A percentile compares a stretch with the other conserved stretches of the same genome.
Conservation (phyloP, 495 filamentous ascomycete genomes). For the Penicillium cosmopolitanum region DNA sequence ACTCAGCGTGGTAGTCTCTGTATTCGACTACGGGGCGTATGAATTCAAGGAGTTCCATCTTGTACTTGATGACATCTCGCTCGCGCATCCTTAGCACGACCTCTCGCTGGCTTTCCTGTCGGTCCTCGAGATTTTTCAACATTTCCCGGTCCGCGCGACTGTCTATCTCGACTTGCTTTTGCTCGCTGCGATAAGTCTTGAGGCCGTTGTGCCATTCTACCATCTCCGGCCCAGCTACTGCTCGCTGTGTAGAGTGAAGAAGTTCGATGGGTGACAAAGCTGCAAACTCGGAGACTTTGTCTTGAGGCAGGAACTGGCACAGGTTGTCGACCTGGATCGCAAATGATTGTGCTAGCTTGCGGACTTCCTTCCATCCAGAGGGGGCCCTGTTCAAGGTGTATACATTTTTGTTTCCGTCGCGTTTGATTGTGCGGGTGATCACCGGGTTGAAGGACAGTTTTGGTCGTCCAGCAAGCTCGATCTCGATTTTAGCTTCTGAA, state of each 20-base stretch:
- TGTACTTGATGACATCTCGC: conserved; percentile 66
- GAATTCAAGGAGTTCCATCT: conserved; percentile 67
- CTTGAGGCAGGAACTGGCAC: conserved; percentile 96
- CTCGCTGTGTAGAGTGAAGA: conserved; percentile 80
- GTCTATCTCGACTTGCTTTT: conserved; percentile 65
- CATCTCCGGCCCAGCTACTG: conserved; percentile 82
- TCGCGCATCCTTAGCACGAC: conserved; percentile 85
- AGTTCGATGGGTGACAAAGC: conserved; percentile 83
- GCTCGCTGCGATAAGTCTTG: conserved; percentile 67
- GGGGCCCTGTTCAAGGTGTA: conserved; percentile 72
- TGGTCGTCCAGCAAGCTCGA: conserved; percentile 71
- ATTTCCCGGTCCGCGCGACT: conserved; percentile 62
- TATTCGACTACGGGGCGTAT: conserved; percentile 70
- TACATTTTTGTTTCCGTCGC: conserved; percentile 75
- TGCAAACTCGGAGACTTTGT: conserved; percentile 94
- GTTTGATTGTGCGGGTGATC: conserved; percentile 73
- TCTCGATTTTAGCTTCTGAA: conserved; percentile 78
- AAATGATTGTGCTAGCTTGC: conserved; percentile 66
- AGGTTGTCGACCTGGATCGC: conserved; percentile 96
- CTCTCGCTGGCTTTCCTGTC: conserved; percentile 76
- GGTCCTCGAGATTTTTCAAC: conserved; percentile 65
- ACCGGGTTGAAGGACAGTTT: conserved; percentile 62
- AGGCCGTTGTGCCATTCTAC: conserved; percentile 75
- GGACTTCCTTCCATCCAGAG: conserved; percentile 59
- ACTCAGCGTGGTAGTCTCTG: conserved; percentile 33